These are phyloP conservation scores for Vigna unguiculata DNA, from an alignment of 306 rosid species.

Conservation along the genomic window DNA sequence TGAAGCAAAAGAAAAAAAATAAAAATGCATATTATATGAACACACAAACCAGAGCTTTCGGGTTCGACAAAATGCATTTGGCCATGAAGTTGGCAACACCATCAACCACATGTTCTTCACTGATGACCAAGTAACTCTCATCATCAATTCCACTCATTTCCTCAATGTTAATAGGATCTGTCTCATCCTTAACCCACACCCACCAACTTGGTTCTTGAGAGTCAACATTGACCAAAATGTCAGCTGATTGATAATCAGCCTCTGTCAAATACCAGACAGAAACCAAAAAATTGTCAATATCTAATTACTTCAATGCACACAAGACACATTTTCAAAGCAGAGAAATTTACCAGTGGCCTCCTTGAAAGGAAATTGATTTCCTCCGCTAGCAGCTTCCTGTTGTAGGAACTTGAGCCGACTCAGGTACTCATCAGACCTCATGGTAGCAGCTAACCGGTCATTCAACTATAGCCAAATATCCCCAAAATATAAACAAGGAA, in stretches of 20 bases:
- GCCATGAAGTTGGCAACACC: constrained; percentile 97
- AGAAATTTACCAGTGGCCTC: constrained; percentile 70
- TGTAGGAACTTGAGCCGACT: constrained; percentile 65
- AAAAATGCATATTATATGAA: not conserved
- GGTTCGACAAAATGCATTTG: constrained; percentile 82
- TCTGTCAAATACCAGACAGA: constrained; percentile 52
- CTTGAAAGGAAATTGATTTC: constrained; percentile 83
- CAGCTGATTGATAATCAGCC: constrained; percentile 73
- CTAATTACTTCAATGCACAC: constrained; percentile 1
- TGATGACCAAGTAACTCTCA: constrained; percentile 78
- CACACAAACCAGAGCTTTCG: constrained; percentile 68
- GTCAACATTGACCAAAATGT: constrained; percentile 74
- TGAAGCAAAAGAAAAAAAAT: constrained; percentile 19
- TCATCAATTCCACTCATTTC: constrained; percentile 87
- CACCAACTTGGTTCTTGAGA: constrained; percentile 86
- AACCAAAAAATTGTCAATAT: constrained; percentile 25
- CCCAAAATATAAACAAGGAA: constrained; percentile 6
- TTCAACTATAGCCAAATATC: constrained; percentile 61
- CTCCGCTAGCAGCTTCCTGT: constrained; percentile 54
- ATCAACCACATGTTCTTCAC: constrained; percentile 91
- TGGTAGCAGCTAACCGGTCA: constrained; percentile 67
- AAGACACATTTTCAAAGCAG: constrained; percentile 14
- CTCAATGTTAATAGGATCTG: constrained; percentile 67
- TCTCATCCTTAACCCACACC: constrained; percentile 92
- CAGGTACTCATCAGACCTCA: constrained; percentile 79